These are phyloP conservation scores for Aureobasidium sp. DNA, from an alignment of 2,329 filamentous ascomycete genomes.

Conservation along the genomic window DNA sequence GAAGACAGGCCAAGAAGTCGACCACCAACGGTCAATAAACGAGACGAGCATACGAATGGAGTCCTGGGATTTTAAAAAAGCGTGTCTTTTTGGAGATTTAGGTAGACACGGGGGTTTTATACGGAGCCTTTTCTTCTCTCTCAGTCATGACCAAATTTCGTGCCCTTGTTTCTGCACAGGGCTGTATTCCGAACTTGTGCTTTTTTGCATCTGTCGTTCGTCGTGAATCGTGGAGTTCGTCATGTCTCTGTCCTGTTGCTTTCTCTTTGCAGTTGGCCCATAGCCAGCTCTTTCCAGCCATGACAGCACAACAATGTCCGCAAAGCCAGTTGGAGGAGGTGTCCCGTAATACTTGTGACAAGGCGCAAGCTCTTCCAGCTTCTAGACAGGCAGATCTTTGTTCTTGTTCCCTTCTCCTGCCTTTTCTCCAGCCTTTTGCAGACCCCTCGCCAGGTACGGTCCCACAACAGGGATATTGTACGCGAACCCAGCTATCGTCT, in stretches of 20 bases:
- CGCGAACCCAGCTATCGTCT: constrained; percentile 82
- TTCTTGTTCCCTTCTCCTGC: constrained; percentile 60
- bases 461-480: constrained; percentile 77
- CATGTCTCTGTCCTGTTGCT: not conserved
- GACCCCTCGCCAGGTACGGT: constrained; percentile 66
- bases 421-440: constrained; percentile 66
- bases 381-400: constrained; percentile 66
- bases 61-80: constrained; percentile 6
- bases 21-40: constrained; percentile 18
- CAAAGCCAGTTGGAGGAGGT: not conserved
- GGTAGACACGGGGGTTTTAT: not conserved
- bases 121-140: not conserved
- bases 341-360: not conserved
- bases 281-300: not conserved
- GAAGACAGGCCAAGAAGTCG: constrained; percentile 45
- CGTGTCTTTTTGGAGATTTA: constrained; percentile 5
- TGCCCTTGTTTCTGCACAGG: not conserved
- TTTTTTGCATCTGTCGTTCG: not conserved
- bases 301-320: not conserved
- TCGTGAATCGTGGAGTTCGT: constrained; percentile 6
- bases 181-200: not conserved
- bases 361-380: not conserved
- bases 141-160: not conserved
- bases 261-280: not conserved
- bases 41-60: constrained; percentile 7